Percentiles rank a stretch among this genome's conserved stretches.
Conservation (phyloP, 1,139 yeast genomes). For the Pichia sp. region DNA sequence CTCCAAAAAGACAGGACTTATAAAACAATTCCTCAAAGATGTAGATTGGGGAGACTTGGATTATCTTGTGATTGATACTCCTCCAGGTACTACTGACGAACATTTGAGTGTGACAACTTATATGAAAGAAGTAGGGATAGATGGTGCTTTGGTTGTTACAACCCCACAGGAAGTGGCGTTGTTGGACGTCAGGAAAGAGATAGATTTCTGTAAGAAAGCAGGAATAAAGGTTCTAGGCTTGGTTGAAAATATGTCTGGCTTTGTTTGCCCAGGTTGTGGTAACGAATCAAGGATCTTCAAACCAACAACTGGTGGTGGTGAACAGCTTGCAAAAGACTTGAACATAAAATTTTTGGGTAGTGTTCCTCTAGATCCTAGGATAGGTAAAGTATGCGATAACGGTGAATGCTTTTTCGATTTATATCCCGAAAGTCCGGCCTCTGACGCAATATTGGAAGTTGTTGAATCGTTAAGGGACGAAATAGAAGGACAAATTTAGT, state of each 20-base stretch:
- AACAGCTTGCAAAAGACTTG: constrained; percentile 73
- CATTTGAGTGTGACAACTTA: constrained; percentile 86
- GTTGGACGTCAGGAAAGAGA: constrained; percentile 91
- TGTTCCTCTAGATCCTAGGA: constrained; percentile 94
- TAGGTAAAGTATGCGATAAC: constrained; percentile 80
- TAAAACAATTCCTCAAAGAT: constrained; percentile 89
- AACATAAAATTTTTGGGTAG: constrained; percentile 77
- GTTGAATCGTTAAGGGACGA: constrained; percentile 57
- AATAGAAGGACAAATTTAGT: constrained; percentile 19
- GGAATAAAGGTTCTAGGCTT: constrained; percentile 79
- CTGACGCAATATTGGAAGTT: constrained; percentile 78
- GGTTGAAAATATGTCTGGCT: constrained; percentile 97
- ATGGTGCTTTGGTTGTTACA: constrained; percentile 92
- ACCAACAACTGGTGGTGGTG: constrained; percentile 97
- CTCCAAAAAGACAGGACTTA: constrained; percentile 85
- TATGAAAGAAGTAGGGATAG: constrained; percentile 85
- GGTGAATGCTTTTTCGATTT: constrained; percentile 85
- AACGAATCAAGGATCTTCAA: constrained; percentile 88
- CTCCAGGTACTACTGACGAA: constrained; percentile 98
- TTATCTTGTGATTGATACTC: constrained; percentile 89
- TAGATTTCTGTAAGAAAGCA: constrained; percentile 91
- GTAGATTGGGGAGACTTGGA: constrained; percentile 96
- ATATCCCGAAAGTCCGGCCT: constrained; percentile 91
- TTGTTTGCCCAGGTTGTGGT: constrained; percentile 92
- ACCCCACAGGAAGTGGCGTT: constrained; percentile 98